These are phyloP conservation scores for Herpotrichia juniperi DNA, from an alignment of 2,329 filamentous ascomycete species.

Conservation along the genomic window DNA sequence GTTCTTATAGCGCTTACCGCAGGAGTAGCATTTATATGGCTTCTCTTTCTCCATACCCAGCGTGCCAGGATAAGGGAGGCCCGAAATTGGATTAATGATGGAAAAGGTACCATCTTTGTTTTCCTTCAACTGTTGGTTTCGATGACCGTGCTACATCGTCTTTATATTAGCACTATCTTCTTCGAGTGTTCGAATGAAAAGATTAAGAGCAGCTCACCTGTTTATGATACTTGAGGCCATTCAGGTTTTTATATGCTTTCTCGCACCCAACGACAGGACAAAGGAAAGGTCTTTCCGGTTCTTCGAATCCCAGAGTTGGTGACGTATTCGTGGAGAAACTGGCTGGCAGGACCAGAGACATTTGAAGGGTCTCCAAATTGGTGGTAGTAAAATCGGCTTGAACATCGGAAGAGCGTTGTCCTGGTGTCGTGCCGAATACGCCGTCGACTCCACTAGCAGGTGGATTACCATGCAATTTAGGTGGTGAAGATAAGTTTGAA, in stretches of 20 bases:
- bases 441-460: conserved; percentile 35
- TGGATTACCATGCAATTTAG: conserved; percentile 51
- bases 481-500: conserved; percentile 56
- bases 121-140: conserved; percentile 94
- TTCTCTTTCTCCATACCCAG: conserved; percentile 99
- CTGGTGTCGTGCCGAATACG: too few relatives aligned
- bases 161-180: conserved; percentile 25
- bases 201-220: too few relatives aligned
- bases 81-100: conserved; percentile 96
- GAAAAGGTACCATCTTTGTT: conserved; percentile 98
- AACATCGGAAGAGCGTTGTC: too few relatives aligned
- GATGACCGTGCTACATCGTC: conserved; percentile 85
- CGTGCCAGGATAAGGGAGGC: conserved; percentile 90
- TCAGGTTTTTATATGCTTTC: conserved; percentile 99
- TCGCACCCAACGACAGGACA: conserved; percentile 98
- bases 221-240: conserved; percentile 91
- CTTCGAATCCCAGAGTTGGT: conserved; percentile 65
- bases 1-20: conserved; percentile 99
- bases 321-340: conserved; percentile 56
- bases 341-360: too few relatives aligned
- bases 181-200: conserved; percentile 21
- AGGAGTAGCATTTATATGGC: conserved; percentile 95
- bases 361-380: too few relatives aligned
- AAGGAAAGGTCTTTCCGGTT: conserved; percentile 96
- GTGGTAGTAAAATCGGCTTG: too few relatives aligned